phyloP scores from a whole-genome alignment of 73 alveolate species.

The Paramecium octaurelia region DNA sequence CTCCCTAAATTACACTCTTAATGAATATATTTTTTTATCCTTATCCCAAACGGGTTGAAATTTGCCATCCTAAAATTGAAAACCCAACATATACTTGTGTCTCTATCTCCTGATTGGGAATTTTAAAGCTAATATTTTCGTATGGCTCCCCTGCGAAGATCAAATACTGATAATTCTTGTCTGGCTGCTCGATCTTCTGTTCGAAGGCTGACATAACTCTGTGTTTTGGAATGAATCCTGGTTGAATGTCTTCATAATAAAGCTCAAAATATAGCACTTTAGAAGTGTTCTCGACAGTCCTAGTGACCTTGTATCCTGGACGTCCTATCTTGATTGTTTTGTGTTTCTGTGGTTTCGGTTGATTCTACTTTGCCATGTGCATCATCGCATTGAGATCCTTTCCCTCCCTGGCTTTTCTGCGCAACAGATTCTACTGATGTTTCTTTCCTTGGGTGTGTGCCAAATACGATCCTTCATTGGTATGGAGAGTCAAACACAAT shows the following conservation, averaged over 20 bases:
- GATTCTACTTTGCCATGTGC: slow-evolving; percentile 73
- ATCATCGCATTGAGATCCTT: slow-evolving; percentile 75
- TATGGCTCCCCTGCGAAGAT: slow-evolving; percentile 99
- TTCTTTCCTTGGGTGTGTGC: slow-evolving; percentile 99
- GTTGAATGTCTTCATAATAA: slow-evolving; percentile 92
- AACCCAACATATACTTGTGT: background rate
- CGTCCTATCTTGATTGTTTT: slow-evolving; percentile 94
- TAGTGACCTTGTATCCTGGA: slow-evolving; percentile 99
- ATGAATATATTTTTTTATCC: slow-evolving; percentile 56
- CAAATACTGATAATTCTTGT: slow-evolving; percentile 93
- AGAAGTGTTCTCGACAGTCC: slow-evolving; percentile 93
- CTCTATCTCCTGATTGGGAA: slow-evolving; percentile 57
- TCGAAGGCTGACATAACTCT: slow-evolving; percentile 98
- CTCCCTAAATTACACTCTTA: slow-evolving; percentile 49
- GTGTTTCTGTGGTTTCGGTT: slow-evolving; percentile 64
- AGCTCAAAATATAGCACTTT: slow-evolving; percentile 96
- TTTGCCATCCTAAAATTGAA: slow-evolving; percentile 10
- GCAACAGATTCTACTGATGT: slow-evolving; percentile 95
- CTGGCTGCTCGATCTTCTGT: slow-evolving; percentile 86
- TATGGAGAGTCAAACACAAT: slow-evolving; percentile 98
- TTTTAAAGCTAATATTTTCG: slow-evolving; percentile 84
- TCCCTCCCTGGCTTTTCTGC: slow-evolving; percentile 89
- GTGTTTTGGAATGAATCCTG: slow-evolving; percentile 85
- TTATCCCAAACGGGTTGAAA: slow-evolving; percentile 58
- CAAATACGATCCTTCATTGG: slow-evolving; percentile 95